Evolutionary conservation across 345 rosid species (phyloP), one percentile per base, ranked within the genome.

Genomic region (Kandelia obovata): DNA sequence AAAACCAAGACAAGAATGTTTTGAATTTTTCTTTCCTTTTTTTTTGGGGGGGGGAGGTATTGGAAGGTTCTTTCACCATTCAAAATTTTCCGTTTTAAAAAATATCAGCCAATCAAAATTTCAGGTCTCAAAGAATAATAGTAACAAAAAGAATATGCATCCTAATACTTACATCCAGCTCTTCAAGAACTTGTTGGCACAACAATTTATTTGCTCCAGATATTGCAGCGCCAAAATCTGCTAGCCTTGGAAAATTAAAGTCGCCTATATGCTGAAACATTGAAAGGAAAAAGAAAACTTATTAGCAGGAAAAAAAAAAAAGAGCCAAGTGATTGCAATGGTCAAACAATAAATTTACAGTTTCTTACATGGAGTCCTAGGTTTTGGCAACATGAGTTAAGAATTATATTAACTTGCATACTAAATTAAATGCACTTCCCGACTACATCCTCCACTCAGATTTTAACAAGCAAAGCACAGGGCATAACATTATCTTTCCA

Each of bases 141-240:
- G 19, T 43, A 43, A 43, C 49, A 43, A 15, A 69, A 72, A 39
- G 52, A 21, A 63, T 28, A 60, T 49, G 67, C n/a, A 31, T 35
- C 30, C 56, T 64, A 31, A 52, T 61, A 78, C 98, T 84, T 84
- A 96, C 99, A 84, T 96, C 99, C 52, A 96, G 83, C 88, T 96
- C 99, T 78, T 92, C 99, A 77, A 96, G 97, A 51, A 92, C 99
- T 78, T 83, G 79, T 83, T 92, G 97, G 77, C 90, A 80, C 66
- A 88, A 96, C 75, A 83, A 79, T 81, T 84, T 96, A 83, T 85
- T 90, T 62, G 90, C 98, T 28, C 98, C 98, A 53, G 96, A 90
- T 85, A 96, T 92, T 17, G 98, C 98, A 61, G 99, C 99, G 67
- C 99, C 99, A 77, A 96, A 96, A 87, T 96, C 99, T 31, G 99